A percentile compares a stretch with the other conserved stretches of the same genome.
phyloP scores from a whole-genome alignment of 257 asterid species.

The Apocynum venetum region DNA sequence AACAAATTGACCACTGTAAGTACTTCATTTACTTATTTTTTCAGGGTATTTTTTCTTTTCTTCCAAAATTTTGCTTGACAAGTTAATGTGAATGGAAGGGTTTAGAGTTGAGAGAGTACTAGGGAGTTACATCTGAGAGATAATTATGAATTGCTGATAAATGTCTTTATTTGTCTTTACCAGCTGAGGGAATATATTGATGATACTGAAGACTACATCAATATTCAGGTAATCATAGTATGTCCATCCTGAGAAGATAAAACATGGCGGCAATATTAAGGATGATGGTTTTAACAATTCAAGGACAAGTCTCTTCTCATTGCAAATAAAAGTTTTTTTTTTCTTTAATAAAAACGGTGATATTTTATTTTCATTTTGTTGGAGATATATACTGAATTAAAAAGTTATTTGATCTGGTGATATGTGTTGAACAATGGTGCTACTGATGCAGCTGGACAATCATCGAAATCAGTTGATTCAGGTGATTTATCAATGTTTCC shows the following conservation, averaged over 20 bases:
- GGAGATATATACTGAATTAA: background rate
- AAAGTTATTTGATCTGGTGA: background rate
- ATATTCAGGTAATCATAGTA: conserved; percentile 66
- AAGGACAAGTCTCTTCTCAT: background rate
- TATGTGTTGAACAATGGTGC: conserved; percentile 13
- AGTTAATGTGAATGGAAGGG: background rate
- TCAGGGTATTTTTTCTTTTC: background rate
- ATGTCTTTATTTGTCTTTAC: conserved; percentile 5
- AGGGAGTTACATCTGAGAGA: background rate
- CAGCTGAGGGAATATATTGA: conserved; percentile 88
- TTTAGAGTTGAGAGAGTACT: background rate
- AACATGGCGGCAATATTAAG: background rate
- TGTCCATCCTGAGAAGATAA: background rate
- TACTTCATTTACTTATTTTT: background rate
- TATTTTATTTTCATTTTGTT: background rate
- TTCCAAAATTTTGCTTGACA: background rate
- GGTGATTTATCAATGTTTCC: conserved; percentile 33
- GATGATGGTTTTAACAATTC: background rate
- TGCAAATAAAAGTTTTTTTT: background rate
- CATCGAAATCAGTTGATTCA: conserved; percentile 94
- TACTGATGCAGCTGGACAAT: conserved; percentile 74
- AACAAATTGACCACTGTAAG: conserved; percentile 72
- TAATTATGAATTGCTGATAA: conserved; percentile 1
- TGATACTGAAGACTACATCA: conserved; percentile 93
- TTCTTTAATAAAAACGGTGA: background rate